phyloP scores from a whole-genome alignment of 139 green algal genomes.

The Chlorella sorokiniana region DNA sequence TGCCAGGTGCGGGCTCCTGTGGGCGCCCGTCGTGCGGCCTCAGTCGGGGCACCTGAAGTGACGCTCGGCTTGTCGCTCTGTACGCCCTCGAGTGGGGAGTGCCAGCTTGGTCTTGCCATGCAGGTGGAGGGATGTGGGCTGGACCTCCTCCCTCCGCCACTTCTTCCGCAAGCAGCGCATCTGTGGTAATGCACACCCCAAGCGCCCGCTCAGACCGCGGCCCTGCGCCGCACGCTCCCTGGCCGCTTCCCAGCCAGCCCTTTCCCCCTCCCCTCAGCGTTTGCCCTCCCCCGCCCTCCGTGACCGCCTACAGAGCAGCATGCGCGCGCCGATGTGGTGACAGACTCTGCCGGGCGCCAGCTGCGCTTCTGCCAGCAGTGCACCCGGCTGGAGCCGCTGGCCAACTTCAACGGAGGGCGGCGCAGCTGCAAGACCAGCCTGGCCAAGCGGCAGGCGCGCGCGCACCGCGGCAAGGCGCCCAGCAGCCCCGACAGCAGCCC shows the following conservation, averaged over 20 bases:
- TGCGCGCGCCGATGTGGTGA: conserved; percentile 8
- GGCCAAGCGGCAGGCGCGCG: conserved; percentile 10
- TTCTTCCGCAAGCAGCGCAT: conserved; percentile 27
- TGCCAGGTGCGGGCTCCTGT: conserved; percentile 18
- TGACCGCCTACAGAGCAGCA: background rate
- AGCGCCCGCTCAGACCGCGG: background rate
- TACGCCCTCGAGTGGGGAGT: no score
- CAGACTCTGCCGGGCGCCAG: background rate
- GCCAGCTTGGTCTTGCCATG: no score
- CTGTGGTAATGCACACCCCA: conserved; percentile 1
- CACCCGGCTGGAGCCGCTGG: background rate
- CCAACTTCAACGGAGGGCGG: background rate
- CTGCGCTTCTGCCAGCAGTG: conserved; percentile 21
- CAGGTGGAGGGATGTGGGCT: conserved; percentile 9
- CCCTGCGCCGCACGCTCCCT: background rate
- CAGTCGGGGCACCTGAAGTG: no score
- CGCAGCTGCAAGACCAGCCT: conserved; percentile 17
- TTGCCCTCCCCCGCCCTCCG: background rate
- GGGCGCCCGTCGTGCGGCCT: no score
- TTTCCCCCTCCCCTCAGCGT: background rate
- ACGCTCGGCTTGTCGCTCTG: no score
- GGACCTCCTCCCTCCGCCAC: conserved; percentile 6
- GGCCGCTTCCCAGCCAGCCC: background rate
- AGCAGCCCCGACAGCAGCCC: conserved; percentile 15
- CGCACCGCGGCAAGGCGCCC: background rate